Conservation (phyloP, 306 rosid species). For the Bauhinia variegata region DNA sequence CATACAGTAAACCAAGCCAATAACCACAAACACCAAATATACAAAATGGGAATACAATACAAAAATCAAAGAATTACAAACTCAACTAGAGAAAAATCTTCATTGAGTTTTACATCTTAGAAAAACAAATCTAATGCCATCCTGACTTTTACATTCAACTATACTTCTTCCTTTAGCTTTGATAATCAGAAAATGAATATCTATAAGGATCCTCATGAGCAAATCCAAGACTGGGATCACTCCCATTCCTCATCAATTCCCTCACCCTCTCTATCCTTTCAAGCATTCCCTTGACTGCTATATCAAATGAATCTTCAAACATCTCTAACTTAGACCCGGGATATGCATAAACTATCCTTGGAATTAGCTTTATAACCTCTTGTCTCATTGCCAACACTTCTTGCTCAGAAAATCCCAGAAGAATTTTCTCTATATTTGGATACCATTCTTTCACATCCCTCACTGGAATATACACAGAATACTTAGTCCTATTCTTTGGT, state of each 20-base stretch:
- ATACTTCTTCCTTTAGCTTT: constrained; percentile 11
- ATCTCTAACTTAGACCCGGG: constrained; percentile 48
- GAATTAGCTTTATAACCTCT: constrained; percentile 66
- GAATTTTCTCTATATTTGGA: constrained; percentile 51
- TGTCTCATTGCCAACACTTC: constrained; percentile 71
- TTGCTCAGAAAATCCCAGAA: constrained; percentile 55
- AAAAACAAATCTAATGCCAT: too few relatives aligned
- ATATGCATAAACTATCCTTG: constrained; percentile 70
- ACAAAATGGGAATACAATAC: too few relatives aligned
- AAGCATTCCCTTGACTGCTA: constrained; percentile 69
- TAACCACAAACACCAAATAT: too few relatives aligned
- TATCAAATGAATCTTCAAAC: constrained; percentile 77
- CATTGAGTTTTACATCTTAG: too few relatives aligned
- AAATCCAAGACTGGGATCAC: constrained; percentile 80
- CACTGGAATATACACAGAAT: constrained; percentile 78
- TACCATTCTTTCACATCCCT: constrained; percentile 60
- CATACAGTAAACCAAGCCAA: too few relatives aligned
- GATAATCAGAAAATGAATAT: constrained; percentile 63
- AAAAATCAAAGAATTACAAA: too few relatives aligned
- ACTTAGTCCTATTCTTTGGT: constrained; percentile 58
- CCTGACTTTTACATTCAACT: too few relatives aligned
- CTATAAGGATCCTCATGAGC: constrained; percentile 80
- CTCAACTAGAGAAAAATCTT: too few relatives aligned
- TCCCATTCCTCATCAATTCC: constrained; percentile 59
- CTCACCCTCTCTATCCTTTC: constrained; percentile 69